Base-by-base conservation (phyloP, 1,284 basidiomycete genomes). In the Ganoderma boninense region DNA sequence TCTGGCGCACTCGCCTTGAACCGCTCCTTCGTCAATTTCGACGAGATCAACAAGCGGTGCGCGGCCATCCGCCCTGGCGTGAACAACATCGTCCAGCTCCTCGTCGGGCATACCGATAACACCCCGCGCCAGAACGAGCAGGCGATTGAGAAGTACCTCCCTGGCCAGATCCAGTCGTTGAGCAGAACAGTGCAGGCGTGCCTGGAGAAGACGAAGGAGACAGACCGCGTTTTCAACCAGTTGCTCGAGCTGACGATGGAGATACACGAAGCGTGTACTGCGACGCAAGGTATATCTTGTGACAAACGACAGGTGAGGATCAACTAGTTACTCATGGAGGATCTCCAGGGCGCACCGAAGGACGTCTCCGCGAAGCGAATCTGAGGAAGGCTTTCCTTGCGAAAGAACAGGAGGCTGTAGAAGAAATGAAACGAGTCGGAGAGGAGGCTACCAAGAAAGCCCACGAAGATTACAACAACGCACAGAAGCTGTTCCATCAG, bases 231-330 rank as follows among this genome's bases (percentile, higher is more conserved):
- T 5, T 70, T 70, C 61, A 43, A 61, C 10, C 40, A 64, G 44
- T 38, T 70, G 54, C 60, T 70, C 23, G 65, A 70, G 65, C 62
- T 70, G n/a, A 67, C 65, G 26, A 70, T 70, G 69, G 69, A 70
- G 56, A 66, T 70, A 3, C 69, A 70, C 35, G 65, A 64, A 35
- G 62, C 69, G 57, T 70, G 69, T 32, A 49, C 65, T 8, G 65
- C 65, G 14, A 67, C 69, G 10, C 69, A 67, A 64, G 69, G 69
- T 67, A 54, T 11, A 43, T 26, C 3, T 46, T 57, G 49, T 1
- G 35, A 20, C 32, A 2, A n/a, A 57, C 6, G 16, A 18, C 18
- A 57, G 3, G 20, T 29, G 4, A 11, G 18, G 4, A 11, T 8
- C 18, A 18, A 35, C 14, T 4, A 57, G 18, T 32, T 3, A 3